Conservation (phyloP, 2,329 filamentous ascomycete species). For the Nothopassalora personata region DNA sequence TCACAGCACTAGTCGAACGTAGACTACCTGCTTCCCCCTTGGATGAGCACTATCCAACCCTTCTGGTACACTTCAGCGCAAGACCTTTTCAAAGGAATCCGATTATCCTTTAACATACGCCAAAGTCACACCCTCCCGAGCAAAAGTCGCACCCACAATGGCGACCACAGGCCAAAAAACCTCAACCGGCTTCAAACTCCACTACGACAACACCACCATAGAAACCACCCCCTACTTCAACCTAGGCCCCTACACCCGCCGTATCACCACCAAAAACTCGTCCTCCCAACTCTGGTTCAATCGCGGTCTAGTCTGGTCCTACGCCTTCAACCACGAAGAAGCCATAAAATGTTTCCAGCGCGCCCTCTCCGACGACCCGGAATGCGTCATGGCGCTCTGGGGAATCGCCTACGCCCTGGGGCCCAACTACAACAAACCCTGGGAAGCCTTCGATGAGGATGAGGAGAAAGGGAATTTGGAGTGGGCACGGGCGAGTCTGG, state of each 20-base stretch:
- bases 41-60: too few relatives aligned
- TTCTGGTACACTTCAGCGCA: too few relatives aligned
- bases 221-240: conserved; percentile 39
- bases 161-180: background rate
- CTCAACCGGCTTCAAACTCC: background rate
- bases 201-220: background rate
- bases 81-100: too few relatives aligned
- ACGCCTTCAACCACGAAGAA: conserved; percentile 73
- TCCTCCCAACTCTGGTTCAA: conserved; percentile 63
- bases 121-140: background rate
- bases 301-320: conserved; percentile 67
- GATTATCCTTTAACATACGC: too few relatives aligned
- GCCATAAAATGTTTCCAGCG: conserved; percentile 58
- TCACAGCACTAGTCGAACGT: too few relatives aligned
- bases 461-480: conserved; percentile 53
- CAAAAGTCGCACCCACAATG: background rate
- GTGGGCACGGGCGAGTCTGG: conserved; percentile 44
- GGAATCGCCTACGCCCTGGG: conserved; percentile 66
- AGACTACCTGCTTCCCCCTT: too few relatives aligned
- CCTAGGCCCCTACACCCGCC: conserved; percentile 55
- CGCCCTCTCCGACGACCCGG: conserved; percentile 50
- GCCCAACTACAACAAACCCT: conserved; percentile 76
- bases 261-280: conserved; percentile 48
- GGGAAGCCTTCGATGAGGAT: conserved; percentile 61
- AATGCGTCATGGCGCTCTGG: conserved; percentile 63